These are phyloP conservation scores for Schizothecium vesticola DNA, from an alignment of 495 filamentous ascomycete species.

Conservation along the genomic window DNA sequence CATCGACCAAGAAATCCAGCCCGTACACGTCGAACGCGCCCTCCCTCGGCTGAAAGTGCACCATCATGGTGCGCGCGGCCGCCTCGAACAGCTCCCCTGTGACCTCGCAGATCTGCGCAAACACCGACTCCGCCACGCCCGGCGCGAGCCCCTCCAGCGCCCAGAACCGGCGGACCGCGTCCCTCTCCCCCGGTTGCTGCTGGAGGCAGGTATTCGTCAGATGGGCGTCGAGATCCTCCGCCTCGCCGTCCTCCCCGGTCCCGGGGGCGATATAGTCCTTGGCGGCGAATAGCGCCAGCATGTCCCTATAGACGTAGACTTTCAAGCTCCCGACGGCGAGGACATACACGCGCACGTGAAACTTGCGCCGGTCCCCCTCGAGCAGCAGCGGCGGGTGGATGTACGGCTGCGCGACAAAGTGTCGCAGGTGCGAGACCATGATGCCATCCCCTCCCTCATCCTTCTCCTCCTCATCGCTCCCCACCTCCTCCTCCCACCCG, in stretches of 20 bases:
- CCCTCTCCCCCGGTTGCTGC: slow-evolving; percentile 30
- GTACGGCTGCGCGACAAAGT: slow-evolving; percentile 95
- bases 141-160: slow-evolving; percentile 36
- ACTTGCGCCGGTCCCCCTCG: slow-evolving; percentile 66
- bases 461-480: slow-evolving; percentile 49
- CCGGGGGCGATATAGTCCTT: slow-evolving; percentile 49
- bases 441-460: slow-evolving; percentile 39
- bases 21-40: slow-evolving; percentile 92
- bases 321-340: slow-evolving; percentile 69
- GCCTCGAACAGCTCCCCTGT: slow-evolving; percentile 78
- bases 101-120: slow-evolving; percentile 63
- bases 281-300: slow-evolving; percentile 88
- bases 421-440: slow-evolving; percentile 83
- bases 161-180: slow-evolving; percentile 64
- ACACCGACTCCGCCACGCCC: slow-evolving; percentile 42
- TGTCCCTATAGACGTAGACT: slow-evolving; percentile 81
- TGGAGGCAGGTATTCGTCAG: slow-evolving; percentile 98
- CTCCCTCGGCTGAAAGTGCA: slow-evolving; percentile 85
- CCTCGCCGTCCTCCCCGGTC: slow-evolving; percentile 31
- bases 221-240: slow-evolving; percentile 61
- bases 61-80: slow-evolving; percentile 70
- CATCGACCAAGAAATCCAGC: slow-evolving; percentile 82
- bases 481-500: slow-evolving; percentile 67
- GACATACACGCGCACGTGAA: slow-evolving; percentile 91
- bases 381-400: slow-evolving; percentile 84